Evolutionary conservation across 2,329 filamentous ascomycete species (phyloP), one percentile per base, ranked within the genome.

Genomic region (Neofusicoccum kwambonambiense): DNA sequence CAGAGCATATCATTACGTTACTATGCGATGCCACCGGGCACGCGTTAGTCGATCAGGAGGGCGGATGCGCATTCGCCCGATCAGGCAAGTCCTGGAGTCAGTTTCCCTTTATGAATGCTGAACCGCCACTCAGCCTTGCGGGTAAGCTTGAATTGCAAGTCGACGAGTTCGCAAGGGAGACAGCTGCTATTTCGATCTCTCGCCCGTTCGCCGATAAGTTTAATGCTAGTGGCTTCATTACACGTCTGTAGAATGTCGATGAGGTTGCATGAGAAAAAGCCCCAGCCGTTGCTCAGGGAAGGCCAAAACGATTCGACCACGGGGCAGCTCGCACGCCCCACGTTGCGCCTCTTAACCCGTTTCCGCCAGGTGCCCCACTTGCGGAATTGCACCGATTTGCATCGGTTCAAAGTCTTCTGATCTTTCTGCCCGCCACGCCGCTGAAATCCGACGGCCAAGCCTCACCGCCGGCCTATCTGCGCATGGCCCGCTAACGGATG

Each of bases 401-500:
- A 47, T 15, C n/a, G 17, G n/a, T n/a, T 31, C 42, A 35, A 19
- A 31, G 8, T 60, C 56, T 47, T 47, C 42, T 60, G 31, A 60
- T 15, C 8, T 8, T 60, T 60, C 42, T 60, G 42, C 42, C 15
- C 42, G 22, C 39, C 54, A 17, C 54, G 54, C n/a, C 54, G 56
- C 56, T 60, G 41, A 60, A 60, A 22, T 60, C 56, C 56, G 56
- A 60, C 31, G 47, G 56, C 56, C 56, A 45, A 37, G 41, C 31
- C 56, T 47, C 56, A 60, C 56, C 56, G 56, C 56, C 42, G 56
- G 56, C 56, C 41, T 60, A 60, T 60, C 41, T 47, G 56, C 56
- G 42, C 34, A 9, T 60, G 56, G 42, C 56, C 56, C 56, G 56
- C 31, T 19, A 31, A 34, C 42, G 31, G 42, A 17, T 47, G 19